Evolutionary conservation across 352 stramenopile genomes (phyloP).

Genomic region (Globisporangium cederbergense): DNA sequence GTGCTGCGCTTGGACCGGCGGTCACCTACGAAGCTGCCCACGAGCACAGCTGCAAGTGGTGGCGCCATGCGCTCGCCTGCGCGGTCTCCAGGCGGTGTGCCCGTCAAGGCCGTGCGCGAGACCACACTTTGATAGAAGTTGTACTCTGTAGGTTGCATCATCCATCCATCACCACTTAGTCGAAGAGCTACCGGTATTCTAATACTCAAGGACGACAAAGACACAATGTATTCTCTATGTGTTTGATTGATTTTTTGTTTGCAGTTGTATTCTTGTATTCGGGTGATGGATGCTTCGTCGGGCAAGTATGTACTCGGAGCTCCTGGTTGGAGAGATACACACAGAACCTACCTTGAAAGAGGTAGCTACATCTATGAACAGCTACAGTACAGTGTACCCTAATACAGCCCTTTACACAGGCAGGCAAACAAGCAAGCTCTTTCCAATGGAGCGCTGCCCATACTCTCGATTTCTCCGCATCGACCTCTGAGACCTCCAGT

Average conservation of each 20-base stretch:
- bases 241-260: neutral
- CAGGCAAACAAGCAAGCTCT: neutral
- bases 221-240: neutral
- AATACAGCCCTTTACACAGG: neutral
- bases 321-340: neutral
- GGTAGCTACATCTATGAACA: neutral
- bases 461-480: neutral
- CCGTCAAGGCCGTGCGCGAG: slow-evolving; percentile 14
- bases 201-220: neutral
- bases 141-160: too few relatives aligned
- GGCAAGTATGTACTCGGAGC: neutral
- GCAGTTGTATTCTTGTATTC: neutral
- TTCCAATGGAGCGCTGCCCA: slow-evolving; percentile 3
- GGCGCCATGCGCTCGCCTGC: neutral
- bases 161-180: neutral
- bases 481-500: neutral
- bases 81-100: neutral
- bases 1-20: slow-evolving; percentile 15
- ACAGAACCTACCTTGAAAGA: neutral
- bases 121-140: slow-evolving; percentile 12
- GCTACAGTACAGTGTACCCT: neutral
- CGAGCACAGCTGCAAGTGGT: neutral
- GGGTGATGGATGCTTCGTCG: neutral
- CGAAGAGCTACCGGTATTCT: neutral
- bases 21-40: slow-evolving; percentile 8